Evolutionary conservation across 768 basidiomycete species (phyloP).

Genomic region (Mycena polygramma): DNA sequence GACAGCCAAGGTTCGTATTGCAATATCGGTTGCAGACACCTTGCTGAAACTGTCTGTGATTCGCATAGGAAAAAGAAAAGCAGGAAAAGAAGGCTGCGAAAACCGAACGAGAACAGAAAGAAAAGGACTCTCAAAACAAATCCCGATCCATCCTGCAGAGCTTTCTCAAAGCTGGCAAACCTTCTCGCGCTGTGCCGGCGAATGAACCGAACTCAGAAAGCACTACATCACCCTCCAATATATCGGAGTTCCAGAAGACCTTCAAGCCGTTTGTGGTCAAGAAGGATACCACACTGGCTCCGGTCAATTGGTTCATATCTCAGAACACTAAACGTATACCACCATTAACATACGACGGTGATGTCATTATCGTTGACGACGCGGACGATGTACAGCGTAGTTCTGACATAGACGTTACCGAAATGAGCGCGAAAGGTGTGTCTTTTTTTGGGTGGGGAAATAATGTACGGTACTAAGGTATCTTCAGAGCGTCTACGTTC

Average conservation of each 20-base stretch:
- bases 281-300: conserved; percentile 80
- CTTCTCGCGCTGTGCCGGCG: conserved; percentile 43
- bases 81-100: conserved; percentile 77
- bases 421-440: conserved; percentile 59
- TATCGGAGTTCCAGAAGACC: conserved; percentile 76
- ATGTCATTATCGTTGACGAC: conserved; percentile 75
- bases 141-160: conserved; percentile 82
- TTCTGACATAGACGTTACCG: conserved; percentile 41
- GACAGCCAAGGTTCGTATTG: conserved; percentile 61
- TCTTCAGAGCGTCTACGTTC: conserved; percentile 54
- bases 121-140: conserved; percentile 76
- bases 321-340: conserved; percentile 34
- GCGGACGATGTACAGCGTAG: conserved; percentile 24
- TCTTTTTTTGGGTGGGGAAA: background rate
- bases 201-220: conserved; percentile 41
- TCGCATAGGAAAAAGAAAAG: conserved; percentile 73
- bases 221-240: conserved; percentile 48
- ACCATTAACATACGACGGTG: conserved; percentile 44
- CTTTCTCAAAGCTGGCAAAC: conserved; percentile 80
- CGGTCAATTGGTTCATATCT: conserved; percentile 74
- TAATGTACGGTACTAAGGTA: conserved; percentile 17
- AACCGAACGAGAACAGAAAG: conserved; percentile 78
- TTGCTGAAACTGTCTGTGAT: background rate
- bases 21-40: background rate
- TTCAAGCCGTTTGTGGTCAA: conserved; percentile 88